These are phyloP conservation scores for Phlyctochytrium planicorne DNA, from an alignment of 192 early-diverging fungal species.

Conservation along the genomic window DNA sequence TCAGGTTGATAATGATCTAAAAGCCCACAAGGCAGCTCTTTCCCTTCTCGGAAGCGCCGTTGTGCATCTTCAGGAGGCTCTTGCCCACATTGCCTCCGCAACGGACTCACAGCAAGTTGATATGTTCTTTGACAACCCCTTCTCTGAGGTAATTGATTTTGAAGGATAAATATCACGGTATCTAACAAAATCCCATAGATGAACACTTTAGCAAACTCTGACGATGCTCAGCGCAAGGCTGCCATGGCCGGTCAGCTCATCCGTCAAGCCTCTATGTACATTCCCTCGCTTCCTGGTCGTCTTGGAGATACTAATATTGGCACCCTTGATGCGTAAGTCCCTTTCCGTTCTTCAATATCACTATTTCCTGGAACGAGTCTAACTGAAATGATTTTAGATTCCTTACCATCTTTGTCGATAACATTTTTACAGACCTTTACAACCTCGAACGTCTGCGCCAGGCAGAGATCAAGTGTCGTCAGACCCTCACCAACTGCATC, in stretches of 20 bases:
- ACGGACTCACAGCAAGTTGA: background rate
- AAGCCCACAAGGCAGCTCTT: background rate
- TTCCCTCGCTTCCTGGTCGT: background rate
- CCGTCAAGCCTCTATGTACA: background rate
- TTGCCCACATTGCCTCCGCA: background rate
- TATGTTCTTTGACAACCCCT: background rate
- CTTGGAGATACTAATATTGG: background rate
- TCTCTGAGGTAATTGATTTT: no score
- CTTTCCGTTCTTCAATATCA: no score
- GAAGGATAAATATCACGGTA: no score
- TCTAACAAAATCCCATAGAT: no score
- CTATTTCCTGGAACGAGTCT: no score
- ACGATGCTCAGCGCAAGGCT: background rate
- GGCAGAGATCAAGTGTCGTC: background rate
- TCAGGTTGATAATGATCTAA: background rate
- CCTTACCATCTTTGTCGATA: background rate
- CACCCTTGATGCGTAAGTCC: background rate
- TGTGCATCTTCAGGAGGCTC: background rate
- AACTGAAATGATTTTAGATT: no score
- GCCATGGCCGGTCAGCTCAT: background rate
- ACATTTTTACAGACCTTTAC: background rate
- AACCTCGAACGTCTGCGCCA: background rate
- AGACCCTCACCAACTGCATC: background rate
- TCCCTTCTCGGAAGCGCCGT: background rate
- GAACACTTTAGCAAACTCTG: background rate